phyloP scores from a whole-genome alignment of 2,329 filamentous ascomycete genomes.

The Penicillium sp. region DNA sequence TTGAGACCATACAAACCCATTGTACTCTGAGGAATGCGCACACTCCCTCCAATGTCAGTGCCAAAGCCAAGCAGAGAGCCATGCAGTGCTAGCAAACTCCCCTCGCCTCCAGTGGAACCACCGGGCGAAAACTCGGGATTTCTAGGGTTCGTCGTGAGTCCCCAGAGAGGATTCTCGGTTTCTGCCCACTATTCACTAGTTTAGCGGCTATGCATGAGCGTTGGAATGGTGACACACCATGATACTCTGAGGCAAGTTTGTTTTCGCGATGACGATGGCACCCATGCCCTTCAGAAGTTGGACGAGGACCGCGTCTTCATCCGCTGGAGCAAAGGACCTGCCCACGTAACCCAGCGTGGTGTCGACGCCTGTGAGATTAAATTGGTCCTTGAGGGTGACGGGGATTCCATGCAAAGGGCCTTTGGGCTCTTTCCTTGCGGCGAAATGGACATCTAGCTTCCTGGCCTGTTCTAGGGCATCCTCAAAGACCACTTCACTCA shows the following conservation, averaged over 20 bases:
- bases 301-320: constrained; percentile 51
- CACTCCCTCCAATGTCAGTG: constrained; percentile 54
- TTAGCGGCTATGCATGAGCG: not conserved
- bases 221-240: constrained; percentile 40
- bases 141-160: constrained; percentile 49
- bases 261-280: constrained; percentile 55
- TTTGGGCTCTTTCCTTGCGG: constrained; percentile 40
- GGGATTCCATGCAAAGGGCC: constrained; percentile 56
- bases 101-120: constrained; percentile 50
- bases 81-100: constrained; percentile 39
- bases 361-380: constrained; percentile 58
- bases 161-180: constrained; percentile 54
- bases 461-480: constrained; percentile 34
- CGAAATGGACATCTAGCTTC: constrained; percentile 28
- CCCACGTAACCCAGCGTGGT: constrained; percentile 60
- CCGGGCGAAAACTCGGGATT: constrained; percentile 47
- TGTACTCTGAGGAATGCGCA: constrained; percentile 50
- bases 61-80: constrained; percentile 50
- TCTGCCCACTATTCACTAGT: constrained; percentile 48
- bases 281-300: constrained; percentile 51
- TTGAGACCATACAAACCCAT: constrained; percentile 53
- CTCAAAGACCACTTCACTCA: constrained; percentile 39
- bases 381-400: constrained; percentile 60
- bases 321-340: constrained; percentile 50
- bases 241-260: constrained; percentile 52